A percentile compares a stretch with the other conserved stretches of the same genome.
These are phyloP conservation scores for Trichoderma harzianum DNA, from an alignment of 2,329 filamentous ascomycete species.

Conservation along the genomic window DNA sequence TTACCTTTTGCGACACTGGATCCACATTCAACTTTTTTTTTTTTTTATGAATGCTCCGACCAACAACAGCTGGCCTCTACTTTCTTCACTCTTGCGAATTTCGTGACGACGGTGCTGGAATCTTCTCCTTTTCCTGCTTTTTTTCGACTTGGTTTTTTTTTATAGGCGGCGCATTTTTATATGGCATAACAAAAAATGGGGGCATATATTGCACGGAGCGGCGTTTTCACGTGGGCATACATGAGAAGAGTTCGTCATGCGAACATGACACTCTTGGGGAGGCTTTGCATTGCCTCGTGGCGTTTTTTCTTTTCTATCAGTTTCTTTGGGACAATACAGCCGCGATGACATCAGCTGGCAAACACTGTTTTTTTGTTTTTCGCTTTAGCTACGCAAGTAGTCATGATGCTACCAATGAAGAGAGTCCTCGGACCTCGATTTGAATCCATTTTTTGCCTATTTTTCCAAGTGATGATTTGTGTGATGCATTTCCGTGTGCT, in stretches of 20 bases:
- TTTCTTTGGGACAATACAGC: neutral
- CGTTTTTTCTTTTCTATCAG: slow-evolving; percentile 4
- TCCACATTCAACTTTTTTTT: slow-evolving; percentile 12
- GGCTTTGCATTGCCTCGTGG: slow-evolving; percentile 6
- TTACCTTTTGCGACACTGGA: neutral
- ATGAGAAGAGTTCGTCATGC: slow-evolving; percentile 10
- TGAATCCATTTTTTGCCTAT: neutral
- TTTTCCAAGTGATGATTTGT: neutral
- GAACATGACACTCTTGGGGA: slow-evolving; percentile 9
- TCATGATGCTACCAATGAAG: slow-evolving; percentile 15
- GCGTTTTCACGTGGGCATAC: slow-evolving; percentile 14
- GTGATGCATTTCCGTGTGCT: neutral
- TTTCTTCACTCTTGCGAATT: neutral
- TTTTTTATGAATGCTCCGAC: slow-evolving; percentile 5
- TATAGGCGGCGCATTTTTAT: slow-evolving; percentile 9
- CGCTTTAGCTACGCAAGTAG: slow-evolving; percentile 12
- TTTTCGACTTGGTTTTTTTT: slow-evolving; percentile 5
- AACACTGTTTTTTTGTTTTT: neutral
- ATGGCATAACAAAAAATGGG: slow-evolving; percentile 13
- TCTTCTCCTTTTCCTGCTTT: neutral
- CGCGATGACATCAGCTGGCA: slow-evolving; percentile 10
- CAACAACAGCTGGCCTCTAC: slow-evolving; percentile 12
- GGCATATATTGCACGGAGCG: slow-evolving; percentile 7
- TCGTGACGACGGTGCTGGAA: slow-evolving; percentile 13
- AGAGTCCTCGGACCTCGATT: neutral